Base-by-base conservation (phyloP, 1,139 yeast genomes). In the Taiozyma sp. region DNA sequence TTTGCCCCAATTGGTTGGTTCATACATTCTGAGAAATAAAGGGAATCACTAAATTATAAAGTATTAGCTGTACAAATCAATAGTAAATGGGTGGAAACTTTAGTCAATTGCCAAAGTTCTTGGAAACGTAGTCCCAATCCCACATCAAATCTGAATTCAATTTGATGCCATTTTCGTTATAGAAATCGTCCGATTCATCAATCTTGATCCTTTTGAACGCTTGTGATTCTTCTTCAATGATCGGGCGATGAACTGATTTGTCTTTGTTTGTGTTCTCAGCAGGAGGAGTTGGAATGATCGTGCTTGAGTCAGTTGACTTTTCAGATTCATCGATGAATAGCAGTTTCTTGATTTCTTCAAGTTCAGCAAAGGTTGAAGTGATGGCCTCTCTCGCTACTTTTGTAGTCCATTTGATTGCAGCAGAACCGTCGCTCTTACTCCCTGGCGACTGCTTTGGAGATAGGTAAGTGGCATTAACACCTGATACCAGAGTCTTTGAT, bases 381-480 rank as follows among this genome's bases (percentile, higher is more conserved):
- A 62, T 59, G 3, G 65, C 62, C 38, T 59, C 62, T 40, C 50
- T 55, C 1, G 63, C 45, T 8, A 61, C 57, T 38, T 46, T 58
- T 12, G 58, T 52, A 7, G 42, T 39, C 65, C 65, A 62, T 44
- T 56, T 59, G 24, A n/a, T 23, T 8, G 42, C 14, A 23, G 14
- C 14, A 22, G 8, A 45, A 24, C 48, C 54, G 8, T 30, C 43
- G 13, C 36, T n/a, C 36, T 49, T 57, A 4, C 52, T 42, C 23
- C 43, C 54, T 32, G 64, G 64, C 14, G 64, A 61, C 23, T 53
- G 41, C 43, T 55, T 61, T 27, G 65, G 65, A 27, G 65, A 61
- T 7, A 62, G 44, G 44, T 51, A 55, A 14, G 51, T 51, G 7
- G 54, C 48, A 24, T 32, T 46, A 43, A 30, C 29, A 19, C 29